A percentile compares a stretch with the other conserved stretches of the same genome.
phyloP scores from a whole-genome alignment of 1,284 basidiomycete genomes.

The Boletus semigastroideus region DNA sequence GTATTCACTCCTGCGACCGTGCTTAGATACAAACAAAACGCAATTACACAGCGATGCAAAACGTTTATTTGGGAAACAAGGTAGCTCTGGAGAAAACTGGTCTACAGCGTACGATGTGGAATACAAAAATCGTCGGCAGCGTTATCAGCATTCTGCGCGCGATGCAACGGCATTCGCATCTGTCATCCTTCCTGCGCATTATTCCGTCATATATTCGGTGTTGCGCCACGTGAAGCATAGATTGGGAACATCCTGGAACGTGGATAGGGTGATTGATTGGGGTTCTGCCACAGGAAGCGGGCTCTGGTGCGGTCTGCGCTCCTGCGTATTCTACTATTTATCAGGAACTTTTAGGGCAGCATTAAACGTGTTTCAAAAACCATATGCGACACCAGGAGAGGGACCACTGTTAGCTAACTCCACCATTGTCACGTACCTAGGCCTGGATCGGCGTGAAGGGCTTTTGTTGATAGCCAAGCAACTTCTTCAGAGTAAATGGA shows the following conservation, averaged over 20 bases:
- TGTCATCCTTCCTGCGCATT: slow-evolving; percentile 74
- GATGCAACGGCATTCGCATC: slow-evolving; percentile 76
- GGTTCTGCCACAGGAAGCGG: slow-evolving; percentile 73
- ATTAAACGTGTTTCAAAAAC: slow-evolving; percentile 58
- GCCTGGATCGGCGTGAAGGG: slow-evolving; percentile 71
- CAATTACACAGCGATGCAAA: slow-evolving; percentile 67
- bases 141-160: slow-evolving; percentile 55
- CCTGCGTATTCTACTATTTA: slow-evolving; percentile 11
- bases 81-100: slow-evolving; percentile 45
- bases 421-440: slow-evolving; percentile 57
- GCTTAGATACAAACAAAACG: slow-evolving; percentile 60
- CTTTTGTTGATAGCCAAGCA: slow-evolving; percentile 64
- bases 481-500: slow-evolving; percentile 51
- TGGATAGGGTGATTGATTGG: slow-evolving; percentile 70
- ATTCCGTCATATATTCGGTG: slow-evolving; percentile 68
- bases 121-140: slow-evolving; percentile 61
- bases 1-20: slow-evolving; percentile 3
- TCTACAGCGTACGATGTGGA: slow-evolving; percentile 49
- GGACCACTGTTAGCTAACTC: slow-evolving; percentile 47
- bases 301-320: slow-evolving; percentile 54
- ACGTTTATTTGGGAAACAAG: slow-evolving; percentile 56
- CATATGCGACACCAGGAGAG: slow-evolving; percentile 21
- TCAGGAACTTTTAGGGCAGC: slow-evolving; percentile 52
- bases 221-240: slow-evolving; percentile 62
- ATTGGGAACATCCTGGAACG: slow-evolving; percentile 56